These are phyloP conservation scores for Phaffia australis DNA, from an alignment of 768 basidiomycete species.

Conservation along the genomic window DNA sequence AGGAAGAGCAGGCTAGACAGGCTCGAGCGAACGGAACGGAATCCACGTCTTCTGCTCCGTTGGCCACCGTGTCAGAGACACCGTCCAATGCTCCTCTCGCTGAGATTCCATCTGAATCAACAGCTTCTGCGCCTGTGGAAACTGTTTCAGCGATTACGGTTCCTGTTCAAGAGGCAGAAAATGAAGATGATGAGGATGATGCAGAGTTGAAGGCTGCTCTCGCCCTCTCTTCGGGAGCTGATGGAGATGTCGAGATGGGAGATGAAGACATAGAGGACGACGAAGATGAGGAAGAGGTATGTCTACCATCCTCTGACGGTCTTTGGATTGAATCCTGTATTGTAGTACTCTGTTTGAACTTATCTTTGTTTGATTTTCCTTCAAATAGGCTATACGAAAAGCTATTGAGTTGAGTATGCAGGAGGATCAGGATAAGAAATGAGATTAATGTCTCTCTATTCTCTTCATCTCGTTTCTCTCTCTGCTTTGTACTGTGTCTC, in stretches of 20 bases:
- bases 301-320: conserved; percentile 42
- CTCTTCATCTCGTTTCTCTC: too few relatives aligned
- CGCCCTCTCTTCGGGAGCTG: conserved; percentile 48
- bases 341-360: conserved; percentile 42
- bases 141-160: conserved; percentile 28
- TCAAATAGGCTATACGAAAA: conserved; percentile 78
- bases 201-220: conserved; percentile 64
- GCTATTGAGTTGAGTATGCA: conserved; percentile 87
- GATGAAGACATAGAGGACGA: conserved; percentile 29
- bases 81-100: conserved; percentile 24
- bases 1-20: conserved; percentile 22
- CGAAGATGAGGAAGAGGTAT: conserved; percentile 45
- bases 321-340: conserved; percentile 30
- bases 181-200: conserved; percentile 53
- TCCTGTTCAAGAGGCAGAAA: conserved; percentile 24
- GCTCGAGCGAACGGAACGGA: conserved; percentile 28
- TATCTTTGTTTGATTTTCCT: conserved; percentile 55
- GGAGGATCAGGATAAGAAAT: conserved; percentile 32
- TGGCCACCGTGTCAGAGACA: conserved; percentile 29
- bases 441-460: conserved; percentile 10
- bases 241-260: conserved; percentile 20
- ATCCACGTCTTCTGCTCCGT: conserved; percentile 6
- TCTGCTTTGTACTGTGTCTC: too few relatives aligned
- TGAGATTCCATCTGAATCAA: conserved; percentile 30
- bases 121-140: conserved; percentile 27